A percentile compares a stretch with the other conserved stretches of the same genome.
These are phyloP conservation scores for Neoarthrinium moseri DNA, from an alignment of 2,329 filamentous ascomycete genomes.

Conservation along the genomic window DNA sequence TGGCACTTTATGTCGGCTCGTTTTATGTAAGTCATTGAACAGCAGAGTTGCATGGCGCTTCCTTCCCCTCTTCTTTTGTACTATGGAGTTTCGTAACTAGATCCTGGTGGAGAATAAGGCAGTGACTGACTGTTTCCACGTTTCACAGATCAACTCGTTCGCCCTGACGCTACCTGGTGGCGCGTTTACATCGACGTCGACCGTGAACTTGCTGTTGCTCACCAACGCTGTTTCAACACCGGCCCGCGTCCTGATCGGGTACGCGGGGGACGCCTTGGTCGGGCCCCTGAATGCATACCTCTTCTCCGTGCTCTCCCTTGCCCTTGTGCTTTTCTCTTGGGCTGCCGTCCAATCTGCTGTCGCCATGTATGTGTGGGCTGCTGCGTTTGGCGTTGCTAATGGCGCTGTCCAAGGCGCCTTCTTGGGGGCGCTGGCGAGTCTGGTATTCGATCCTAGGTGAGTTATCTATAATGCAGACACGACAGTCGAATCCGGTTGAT, in stretches of 20 bases:
- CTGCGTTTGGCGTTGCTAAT: conserved; percentile 42
- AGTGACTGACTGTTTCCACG: too few species aligned
- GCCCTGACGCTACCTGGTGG: conserved; percentile 32
- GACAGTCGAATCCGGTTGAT: too few species aligned
- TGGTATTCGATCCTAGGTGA: conserved; percentile 40
- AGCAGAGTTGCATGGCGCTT: too few species aligned
- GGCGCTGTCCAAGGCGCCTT: conserved; percentile 43
- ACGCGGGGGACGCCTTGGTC: conserved; percentile 49
- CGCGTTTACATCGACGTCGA: conserved; percentile 45
- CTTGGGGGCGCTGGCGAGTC: conserved; percentile 37
- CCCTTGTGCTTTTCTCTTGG: conserved; percentile 55
- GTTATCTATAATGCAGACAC: too few species aligned
- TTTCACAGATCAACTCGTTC: conserved; percentile 25
- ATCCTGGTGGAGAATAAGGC: too few species aligned
- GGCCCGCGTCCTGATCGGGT: conserved; percentile 51
- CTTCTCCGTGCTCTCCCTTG: conserved; percentile 41
- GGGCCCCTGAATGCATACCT: conserved; percentile 57
- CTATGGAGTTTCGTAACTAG: too few species aligned
- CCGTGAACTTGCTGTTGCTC: conserved; percentile 55
- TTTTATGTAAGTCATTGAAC: conserved; percentile 47
- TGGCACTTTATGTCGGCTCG: conserved; percentile 52
- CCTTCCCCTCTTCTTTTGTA: too few species aligned
- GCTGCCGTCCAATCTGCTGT: conserved; percentile 41
- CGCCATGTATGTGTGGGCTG: conserved; percentile 43
- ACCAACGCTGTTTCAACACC: conserved; percentile 56